phyloP scores from a whole-genome alignment of 352 stramenopile genomes.

The Phytophthora tentaculata region DNA sequence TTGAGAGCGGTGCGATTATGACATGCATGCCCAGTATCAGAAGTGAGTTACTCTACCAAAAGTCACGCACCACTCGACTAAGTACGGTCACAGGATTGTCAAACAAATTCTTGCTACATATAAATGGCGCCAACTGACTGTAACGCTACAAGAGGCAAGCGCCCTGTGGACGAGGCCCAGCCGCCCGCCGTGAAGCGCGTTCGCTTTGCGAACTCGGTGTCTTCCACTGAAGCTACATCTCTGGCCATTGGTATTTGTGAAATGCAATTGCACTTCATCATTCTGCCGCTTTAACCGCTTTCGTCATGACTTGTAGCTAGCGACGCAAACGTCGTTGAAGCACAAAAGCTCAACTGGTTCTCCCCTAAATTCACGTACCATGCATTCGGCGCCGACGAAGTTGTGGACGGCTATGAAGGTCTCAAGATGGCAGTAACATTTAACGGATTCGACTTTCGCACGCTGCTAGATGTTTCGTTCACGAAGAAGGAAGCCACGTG shows the following conservation, averaged over 20 bases:
- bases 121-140: conserved; percentile 49
- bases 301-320: conserved; percentile 39
- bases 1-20: no score
- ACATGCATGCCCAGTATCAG: no score
- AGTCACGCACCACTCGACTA: no score
- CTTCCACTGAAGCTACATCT: conserved; percentile 57
- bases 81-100: no score
- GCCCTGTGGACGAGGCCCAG: conserved; percentile 8
- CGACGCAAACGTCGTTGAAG: conserved; percentile 47
- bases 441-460: conserved; percentile 70
- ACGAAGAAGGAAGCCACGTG: conserved; percentile 58
- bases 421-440: conserved; percentile 66
- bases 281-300: conserved; percentile 1
- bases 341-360: conserved; percentile 54
- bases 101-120: no score
- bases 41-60: no score
- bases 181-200: conserved; percentile 60
- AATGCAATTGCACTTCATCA: not conserved
- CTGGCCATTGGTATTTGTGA: conserved; percentile 60
- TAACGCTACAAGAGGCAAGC: conserved; percentile 17
- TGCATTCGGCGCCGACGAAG: conserved; percentile 75
- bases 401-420: conserved; percentile 67
- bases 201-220: conserved; percentile 54
- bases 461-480: conserved; percentile 59
- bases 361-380: conserved; percentile 84